A percentile compares a stretch with the other conserved stretches of the same genome.
These are phyloP conservation scores for Aeminium ludgeri DNA, from an alignment of 495 filamentous ascomycete species.

Conservation along the genomic window DNA sequence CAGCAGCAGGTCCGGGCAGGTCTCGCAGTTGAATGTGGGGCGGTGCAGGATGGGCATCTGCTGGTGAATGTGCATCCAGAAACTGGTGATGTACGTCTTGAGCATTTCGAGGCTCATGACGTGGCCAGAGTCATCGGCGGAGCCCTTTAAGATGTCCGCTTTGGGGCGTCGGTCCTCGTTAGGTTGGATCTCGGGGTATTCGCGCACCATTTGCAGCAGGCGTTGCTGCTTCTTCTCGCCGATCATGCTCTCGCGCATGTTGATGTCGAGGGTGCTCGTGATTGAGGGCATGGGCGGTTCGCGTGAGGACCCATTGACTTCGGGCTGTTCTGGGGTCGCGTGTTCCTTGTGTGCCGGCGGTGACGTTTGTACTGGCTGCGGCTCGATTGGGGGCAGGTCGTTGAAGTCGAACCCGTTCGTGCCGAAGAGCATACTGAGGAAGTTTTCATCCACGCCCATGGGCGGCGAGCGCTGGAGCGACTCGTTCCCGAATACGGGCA, in stretches of 20 bases:
- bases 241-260: constrained; percentile 36
- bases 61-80: constrained; percentile 87
- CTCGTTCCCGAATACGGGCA: constrained; percentile 35
- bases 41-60: constrained; percentile 90
- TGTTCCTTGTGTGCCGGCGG: neutral
- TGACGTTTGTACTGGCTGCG: constrained; percentile 1
- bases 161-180: constrained; percentile 58
- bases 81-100: constrained; percentile 84
- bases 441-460: constrained; percentile 78
- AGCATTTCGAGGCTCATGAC: constrained; percentile 84
- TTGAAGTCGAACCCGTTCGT: constrained; percentile 17
- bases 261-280: constrained; percentile 7
- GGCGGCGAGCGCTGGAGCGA: constrained; percentile 56
- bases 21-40: constrained; percentile 79
- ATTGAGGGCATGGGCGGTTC: neutral
- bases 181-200: constrained; percentile 66
- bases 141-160: constrained; percentile 60
- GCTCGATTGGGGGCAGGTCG: constrained; percentile 3
- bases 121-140: constrained; percentile 54
- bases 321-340: constrained; percentile 6
- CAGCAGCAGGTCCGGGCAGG: constrained; percentile 68
- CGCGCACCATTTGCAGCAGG: constrained; percentile 69
- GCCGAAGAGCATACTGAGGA: constrained; percentile 70
- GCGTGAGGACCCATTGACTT: constrained; percentile 6
- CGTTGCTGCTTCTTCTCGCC: constrained; percentile 78